phyloP scores from a whole-genome alignment of 129 eudicot genomes.

The Tanacetum coccineum region DNA sequence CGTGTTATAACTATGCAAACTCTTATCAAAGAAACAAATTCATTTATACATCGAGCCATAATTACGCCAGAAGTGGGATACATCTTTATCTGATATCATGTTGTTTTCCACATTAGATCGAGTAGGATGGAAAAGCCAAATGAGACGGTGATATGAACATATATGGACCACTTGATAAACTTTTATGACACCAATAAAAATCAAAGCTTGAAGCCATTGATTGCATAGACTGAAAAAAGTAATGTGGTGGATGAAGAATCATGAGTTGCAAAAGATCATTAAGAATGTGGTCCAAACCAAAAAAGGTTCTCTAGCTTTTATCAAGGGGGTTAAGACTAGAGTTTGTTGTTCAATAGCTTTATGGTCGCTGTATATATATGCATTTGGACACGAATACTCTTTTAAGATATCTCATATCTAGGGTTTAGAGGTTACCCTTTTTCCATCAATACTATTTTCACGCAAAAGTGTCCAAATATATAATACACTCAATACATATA shows the following conservation, averaged over 20 bases:
- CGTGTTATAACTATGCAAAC: not conserved
- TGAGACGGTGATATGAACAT: conserved; percentile 30
- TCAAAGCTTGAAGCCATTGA: conserved; percentile 39
- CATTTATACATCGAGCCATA: conserved; percentile 6
- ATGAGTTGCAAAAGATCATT: conserved; percentile 28
- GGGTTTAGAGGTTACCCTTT: conserved; percentile 18
- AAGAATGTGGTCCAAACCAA: conserved; percentile 45
- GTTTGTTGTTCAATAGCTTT: conserved; percentile 43
- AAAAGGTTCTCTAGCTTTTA: conserved; percentile 27
- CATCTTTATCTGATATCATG: conserved; percentile 29
- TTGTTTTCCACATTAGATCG: conserved; percentile 30
- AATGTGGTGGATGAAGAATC: conserved; percentile 45
- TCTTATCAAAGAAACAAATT: not conserved
- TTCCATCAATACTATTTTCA: conserved; percentile 8
- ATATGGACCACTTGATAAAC: conserved; percentile 42
- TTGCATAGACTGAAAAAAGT: conserved; percentile 34
- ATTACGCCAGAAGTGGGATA: conserved; percentile 28
- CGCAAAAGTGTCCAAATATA: not conserved
- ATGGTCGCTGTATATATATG: conserved; percentile 30
- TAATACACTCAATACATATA: not conserved
- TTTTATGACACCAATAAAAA: conserved; percentile 38
- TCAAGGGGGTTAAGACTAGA: conserved; percentile 25
- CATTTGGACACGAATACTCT: conserved; percentile 28
- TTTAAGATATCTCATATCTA: conserved; percentile 23
- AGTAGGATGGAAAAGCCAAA: conserved; percentile 33